Percentiles rank a stretch among this genome's conserved stretches.
These are phyloP conservation scores for Ustilago tritici DNA, from an alignment of 1,284 basidiomycete genomes.

Conservation along the genomic window DNA sequence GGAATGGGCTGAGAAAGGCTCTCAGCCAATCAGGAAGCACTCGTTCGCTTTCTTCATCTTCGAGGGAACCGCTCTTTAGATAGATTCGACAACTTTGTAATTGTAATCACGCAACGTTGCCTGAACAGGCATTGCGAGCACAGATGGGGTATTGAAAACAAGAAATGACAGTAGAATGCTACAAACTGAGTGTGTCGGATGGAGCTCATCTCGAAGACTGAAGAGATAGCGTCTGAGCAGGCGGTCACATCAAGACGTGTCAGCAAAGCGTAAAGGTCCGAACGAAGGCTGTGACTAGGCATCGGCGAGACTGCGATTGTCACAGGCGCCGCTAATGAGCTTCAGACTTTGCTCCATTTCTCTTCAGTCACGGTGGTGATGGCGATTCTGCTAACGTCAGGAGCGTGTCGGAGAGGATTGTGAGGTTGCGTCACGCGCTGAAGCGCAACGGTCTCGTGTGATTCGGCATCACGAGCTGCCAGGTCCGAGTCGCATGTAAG, in stretches of 20 bases:
- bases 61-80: constrained; percentile 20
- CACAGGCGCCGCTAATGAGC: background rate
- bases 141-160: constrained; percentile 1
- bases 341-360: constrained; percentile 24
- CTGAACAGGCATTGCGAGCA: background rate
- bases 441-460: background rate
- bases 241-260: background rate
- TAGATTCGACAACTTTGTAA: background rate
- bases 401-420: constrained; percentile 28
- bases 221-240: background rate
- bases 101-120: background rate
- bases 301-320: background rate
- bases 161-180: background rate
- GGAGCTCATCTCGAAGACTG: background rate
- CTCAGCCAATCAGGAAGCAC: constrained; percentile 30
- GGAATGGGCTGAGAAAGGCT: constrained; percentile 22
- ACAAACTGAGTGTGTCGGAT: background rate
- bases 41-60: constrained; percentile 48
- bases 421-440: constrained; percentile 10
- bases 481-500: constrained; percentile 4
- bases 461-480: background rate
- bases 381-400: constrained; percentile 27
- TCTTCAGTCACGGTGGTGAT: constrained; percentile 32
- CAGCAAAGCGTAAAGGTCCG: background rate
- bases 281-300: background rate